A percentile compares a stretch with the other conserved stretches of the same genome.
These are phyloP conservation scores for Fraxinus anomala DNA, from an alignment of 257 asterid genomes.

Conservation along the genomic window DNA sequence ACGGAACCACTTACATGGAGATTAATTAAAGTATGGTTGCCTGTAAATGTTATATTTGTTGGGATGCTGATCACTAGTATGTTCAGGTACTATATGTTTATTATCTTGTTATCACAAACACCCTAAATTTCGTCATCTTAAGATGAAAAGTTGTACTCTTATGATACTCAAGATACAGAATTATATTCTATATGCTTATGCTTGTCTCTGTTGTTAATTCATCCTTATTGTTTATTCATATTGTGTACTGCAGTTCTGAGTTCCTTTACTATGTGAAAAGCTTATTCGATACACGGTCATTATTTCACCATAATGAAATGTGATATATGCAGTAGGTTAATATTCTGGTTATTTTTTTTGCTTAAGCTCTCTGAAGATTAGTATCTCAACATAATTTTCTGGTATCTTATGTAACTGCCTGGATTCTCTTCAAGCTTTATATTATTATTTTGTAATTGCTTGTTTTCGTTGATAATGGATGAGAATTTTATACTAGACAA, in stretches of 20 bases:
- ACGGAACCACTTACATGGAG: slow-evolving; percentile 94
- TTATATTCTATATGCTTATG: slow-evolving; percentile 3
- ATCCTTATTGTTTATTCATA: neutral
- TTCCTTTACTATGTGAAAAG: neutral
- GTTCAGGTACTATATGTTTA: slow-evolving; percentile 68
- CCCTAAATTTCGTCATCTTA: slow-evolving; percentile 11
- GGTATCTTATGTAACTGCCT: neutral
- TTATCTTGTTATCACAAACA: slow-evolving; percentile 8
- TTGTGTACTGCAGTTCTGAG: neutral
- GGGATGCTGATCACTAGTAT: slow-evolving; percentile 97
- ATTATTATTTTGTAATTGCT: neutral
- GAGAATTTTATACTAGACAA: neutral
- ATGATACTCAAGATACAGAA: neutral
- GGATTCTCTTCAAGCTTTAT: neutral
- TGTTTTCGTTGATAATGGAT: neutral
- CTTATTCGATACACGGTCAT: neutral
- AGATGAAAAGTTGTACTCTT: slow-evolving; percentile 9
- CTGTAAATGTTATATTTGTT: slow-evolving; percentile 84
- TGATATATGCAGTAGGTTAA: neutral
- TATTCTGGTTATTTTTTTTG: neutral
- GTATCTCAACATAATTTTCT: neutral
- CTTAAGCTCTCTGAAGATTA: neutral
- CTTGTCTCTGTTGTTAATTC: neutral
- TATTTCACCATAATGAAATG: slow-evolving; percentile 1
- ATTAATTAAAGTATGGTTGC: slow-evolving; percentile 88